Percentiles rank a stretch among this genome's conserved stretches.
phyloP scores from a whole-genome alignment of 164 flowering plant species.

The Brasenia schreberi region DNA sequence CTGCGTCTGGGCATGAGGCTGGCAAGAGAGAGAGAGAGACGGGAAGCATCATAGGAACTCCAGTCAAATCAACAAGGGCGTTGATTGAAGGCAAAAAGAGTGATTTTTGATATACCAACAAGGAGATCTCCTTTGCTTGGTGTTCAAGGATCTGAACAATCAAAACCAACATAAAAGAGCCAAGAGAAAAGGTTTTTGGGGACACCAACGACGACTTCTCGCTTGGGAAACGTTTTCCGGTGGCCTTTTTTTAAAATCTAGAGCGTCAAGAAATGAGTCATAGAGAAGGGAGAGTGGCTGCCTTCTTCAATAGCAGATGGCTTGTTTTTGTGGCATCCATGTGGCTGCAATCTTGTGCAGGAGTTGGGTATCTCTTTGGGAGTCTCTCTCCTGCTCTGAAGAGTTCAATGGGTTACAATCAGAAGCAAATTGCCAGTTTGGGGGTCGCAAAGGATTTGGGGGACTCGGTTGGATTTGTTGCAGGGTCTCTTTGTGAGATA shows the following conservation, averaged over 20 bases:
- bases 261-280: conserved; percentile 5
- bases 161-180: background rate
- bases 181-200: background rate
- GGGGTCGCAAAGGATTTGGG: conserved; percentile 51
- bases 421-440: conserved; percentile 32
- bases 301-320: conserved; percentile 31
- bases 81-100: background rate
- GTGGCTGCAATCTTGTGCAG: conserved; percentile 44
- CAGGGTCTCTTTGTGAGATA: conserved; percentile 30
- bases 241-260: too few relatives aligned
- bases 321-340: conserved; percentile 44
- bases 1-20: background rate
- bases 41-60: background rate
- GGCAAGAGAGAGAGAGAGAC: background rate
- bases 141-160: background rate
- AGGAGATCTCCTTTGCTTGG: background rate
- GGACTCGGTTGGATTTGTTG: conserved; percentile 33
- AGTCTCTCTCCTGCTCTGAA: conserved; percentile 49
- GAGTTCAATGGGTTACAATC: conserved; percentile 31
- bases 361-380: conserved; percentile 41
- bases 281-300: conserved; percentile 3
- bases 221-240: background rate
- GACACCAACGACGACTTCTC: background rate
- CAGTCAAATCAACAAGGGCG: background rate
- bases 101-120: background rate